Evolutionary conservation across 2,329 filamentous ascomycete genomes (phyloP).

Genomic region (Dactylella cylindrospora): DNA sequence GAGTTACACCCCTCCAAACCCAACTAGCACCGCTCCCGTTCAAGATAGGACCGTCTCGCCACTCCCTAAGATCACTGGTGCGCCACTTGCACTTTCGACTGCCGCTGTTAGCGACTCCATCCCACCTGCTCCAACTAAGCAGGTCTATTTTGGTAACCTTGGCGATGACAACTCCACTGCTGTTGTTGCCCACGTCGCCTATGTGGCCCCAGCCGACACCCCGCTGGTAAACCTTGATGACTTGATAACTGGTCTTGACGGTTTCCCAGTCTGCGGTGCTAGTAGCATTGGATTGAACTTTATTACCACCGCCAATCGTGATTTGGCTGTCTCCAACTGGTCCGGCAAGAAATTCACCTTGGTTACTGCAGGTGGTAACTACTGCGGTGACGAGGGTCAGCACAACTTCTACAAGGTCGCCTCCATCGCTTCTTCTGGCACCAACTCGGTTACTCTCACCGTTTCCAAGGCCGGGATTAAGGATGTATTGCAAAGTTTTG

Average conservation of each 20-base stretch:
- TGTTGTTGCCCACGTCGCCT: slow-evolving; percentile 3
- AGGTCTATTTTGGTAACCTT: slow-evolving; percentile 21
- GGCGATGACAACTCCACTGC: slow-evolving; percentile 8
- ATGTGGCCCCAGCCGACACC: background rate
- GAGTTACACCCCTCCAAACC: slow-evolving; percentile 7
- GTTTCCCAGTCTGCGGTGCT: slow-evolving; percentile 7
- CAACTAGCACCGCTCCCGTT: background rate
- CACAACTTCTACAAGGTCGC: slow-evolving; percentile 18
- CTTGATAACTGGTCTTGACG: slow-evolving; percentile 10
- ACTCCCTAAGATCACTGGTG: slow-evolving; percentile 2
- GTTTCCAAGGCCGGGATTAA: slow-evolving; percentile 1
- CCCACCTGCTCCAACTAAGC: slow-evolving; percentile 7
- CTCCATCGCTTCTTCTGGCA: background rate
- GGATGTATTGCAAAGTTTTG: slow-evolving; percentile 3
- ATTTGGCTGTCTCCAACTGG: slow-evolving; percentile 5
- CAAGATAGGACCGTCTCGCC: background rate
- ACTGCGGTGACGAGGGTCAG: slow-evolving; percentile 13
- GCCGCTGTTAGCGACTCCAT: slow-evolving; percentile 15
- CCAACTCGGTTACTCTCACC: background rate
- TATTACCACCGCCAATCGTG: background rate
- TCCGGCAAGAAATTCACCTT: slow-evolving; percentile 1
- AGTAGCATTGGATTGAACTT: slow-evolving; percentile 12
- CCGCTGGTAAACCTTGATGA: slow-evolving; percentile 25
- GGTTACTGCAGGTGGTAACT: slow-evolving; percentile 18
- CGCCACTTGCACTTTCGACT: slow-evolving; percentile 6